Percentiles rank a stretch among this genome's conserved stretches.
Evolutionary conservation across 805 yeast genomes (phyloP).

Genomic region (Yamadazyma sp.): DNA sequence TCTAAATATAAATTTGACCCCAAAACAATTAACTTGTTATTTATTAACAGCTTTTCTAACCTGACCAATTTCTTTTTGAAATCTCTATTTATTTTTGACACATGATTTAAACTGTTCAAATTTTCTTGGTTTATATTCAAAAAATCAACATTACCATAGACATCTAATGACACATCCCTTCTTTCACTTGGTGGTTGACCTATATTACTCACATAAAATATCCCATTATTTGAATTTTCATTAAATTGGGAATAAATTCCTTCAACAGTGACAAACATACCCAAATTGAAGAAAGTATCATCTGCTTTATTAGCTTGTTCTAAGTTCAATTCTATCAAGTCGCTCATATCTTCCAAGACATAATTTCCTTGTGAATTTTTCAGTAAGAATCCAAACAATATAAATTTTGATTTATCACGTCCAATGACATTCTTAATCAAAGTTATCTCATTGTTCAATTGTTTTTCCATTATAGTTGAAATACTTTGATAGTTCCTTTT

Average conservation of each 20-base stretch:
- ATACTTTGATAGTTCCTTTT: conserved; percentile 41
- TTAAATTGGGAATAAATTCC: conserved; percentile 77
- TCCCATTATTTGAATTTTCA: conserved; percentile 36
- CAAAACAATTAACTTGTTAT: conserved; percentile 62
- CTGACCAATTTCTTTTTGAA: conserved; percentile 52
- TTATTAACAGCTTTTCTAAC: conserved; percentile 52
- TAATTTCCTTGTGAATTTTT: conserved; percentile 63
- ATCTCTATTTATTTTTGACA: conserved; percentile 57
- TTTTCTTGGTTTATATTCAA: conserved; percentile 38
- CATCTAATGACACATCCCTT: conserved; percentile 61
- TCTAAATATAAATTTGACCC: conserved; percentile 77
- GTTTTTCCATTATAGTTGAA: conserved; percentile 37
- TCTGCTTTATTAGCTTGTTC: conserved; percentile 58
- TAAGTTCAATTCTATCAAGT: conserved; percentile 64
- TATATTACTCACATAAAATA: conserved; percentile 70
- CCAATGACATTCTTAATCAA: conserved; percentile 84
- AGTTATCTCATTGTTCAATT: conserved; percentile 46
- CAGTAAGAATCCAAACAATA: conserved; percentile 73
- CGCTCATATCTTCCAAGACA: conserved; percentile 80
- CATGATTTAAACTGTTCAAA: conserved; percentile 28
- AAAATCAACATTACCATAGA: conserved; percentile 78
- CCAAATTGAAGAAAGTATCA: conserved; percentile 67
- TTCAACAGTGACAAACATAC: conserved; percentile 76
- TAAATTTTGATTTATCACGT: conserved; percentile 70
- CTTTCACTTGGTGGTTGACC: conserved; percentile 89